A percentile compares a stretch with the other conserved stretches of the same genome.
phyloP scores from a whole-genome alignment of 2,329 filamentous ascomycete species.

The Herpotrichia juniperi region DNA sequence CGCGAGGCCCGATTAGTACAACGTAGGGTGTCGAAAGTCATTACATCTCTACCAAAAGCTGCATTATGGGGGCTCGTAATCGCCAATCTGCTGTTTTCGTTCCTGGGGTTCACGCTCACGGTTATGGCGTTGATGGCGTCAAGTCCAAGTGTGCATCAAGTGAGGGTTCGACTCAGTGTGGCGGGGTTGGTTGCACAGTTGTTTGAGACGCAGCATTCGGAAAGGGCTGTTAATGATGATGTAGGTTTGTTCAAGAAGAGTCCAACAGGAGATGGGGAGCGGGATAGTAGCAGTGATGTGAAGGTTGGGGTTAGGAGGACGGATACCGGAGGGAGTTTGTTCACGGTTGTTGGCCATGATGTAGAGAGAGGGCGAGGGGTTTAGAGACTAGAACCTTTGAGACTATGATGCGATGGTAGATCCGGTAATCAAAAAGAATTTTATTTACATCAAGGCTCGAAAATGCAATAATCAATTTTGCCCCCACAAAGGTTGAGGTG shows the following conservation, averaged over 20 bases:
- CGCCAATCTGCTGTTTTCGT: slow-evolving; percentile 14
- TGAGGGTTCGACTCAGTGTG: slow-evolving; percentile 13
- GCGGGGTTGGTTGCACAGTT: slow-evolving; percentile 17
- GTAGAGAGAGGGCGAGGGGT: too few relatives aligned
- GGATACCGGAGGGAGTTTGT: slow-evolving; percentile 8
- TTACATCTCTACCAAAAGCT: slow-evolving; percentile 16
- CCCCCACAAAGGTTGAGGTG: too few relatives aligned
- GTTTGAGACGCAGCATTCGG: slow-evolving; percentile 13
- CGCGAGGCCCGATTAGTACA: slow-evolving; percentile 10
- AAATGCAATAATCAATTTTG: too few relatives aligned
- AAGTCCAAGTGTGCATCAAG: slow-evolving; percentile 15
- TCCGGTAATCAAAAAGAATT: too few relatives aligned
- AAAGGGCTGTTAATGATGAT: slow-evolving; percentile 2
- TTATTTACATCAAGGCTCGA: too few relatives aligned
- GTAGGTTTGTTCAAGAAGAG: slow-evolving; percentile 1
- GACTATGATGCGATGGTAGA: too few relatives aligned
- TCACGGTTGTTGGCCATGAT: background rate
- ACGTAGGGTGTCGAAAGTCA: slow-evolving; percentile 11
- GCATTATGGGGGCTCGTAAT: slow-evolving; percentile 21
- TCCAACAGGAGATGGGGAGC: background rate
- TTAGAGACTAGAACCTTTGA: too few relatives aligned
- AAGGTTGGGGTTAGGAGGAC: slow-evolving; percentile 9
- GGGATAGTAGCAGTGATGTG: background rate
- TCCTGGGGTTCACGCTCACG: slow-evolving; percentile 12
- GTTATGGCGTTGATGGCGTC: slow-evolving; percentile 10